A percentile compares a stretch with the other conserved stretches of the same genome.
phyloP scores from a whole-genome alignment of 371 early-diverging fungal genomes.

The Mortierella sp. region DNA sequence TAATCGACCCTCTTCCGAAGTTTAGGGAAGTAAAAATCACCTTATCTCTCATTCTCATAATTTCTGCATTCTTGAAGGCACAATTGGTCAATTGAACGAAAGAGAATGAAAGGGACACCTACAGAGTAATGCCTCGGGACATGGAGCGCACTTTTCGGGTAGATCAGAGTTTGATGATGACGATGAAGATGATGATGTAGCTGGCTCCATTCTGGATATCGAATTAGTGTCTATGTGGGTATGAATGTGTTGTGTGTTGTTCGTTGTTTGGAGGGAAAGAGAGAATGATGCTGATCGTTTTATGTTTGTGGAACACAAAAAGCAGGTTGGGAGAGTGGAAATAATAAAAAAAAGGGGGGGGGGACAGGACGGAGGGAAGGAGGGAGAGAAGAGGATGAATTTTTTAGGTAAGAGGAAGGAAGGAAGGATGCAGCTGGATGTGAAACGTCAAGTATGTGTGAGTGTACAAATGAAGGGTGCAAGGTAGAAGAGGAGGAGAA shows the following conservation, averaged over 20 bases:
- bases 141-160: conserved; percentile 24
- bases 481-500: background rate
- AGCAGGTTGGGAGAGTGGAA: background rate
- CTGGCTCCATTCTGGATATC: conserved; percentile 20
- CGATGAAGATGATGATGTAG: too few species aligned
- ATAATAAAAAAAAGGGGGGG: background rate
- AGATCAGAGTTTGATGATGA: conserved; percentile 23
- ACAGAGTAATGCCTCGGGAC: conserved; percentile 44
- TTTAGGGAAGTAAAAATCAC: background rate
- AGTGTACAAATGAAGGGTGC: background rate
- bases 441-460: background rate
- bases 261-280: background rate
- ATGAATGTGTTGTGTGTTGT: background rate
- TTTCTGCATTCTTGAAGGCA: background rate
- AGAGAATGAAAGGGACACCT: conserved; percentile 13
- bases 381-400: background rate
- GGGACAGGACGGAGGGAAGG: background rate
- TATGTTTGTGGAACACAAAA: background rate
- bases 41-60: background rate
- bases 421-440: background rate
- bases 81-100: background rate
- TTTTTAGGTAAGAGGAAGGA: background rate
- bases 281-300: background rate
- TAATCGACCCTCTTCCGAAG: background rate
- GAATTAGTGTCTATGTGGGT: background rate